Conservation (phyloP, 768 basidiomycete genomes). For the Neoboletus magnificus region DNA sequence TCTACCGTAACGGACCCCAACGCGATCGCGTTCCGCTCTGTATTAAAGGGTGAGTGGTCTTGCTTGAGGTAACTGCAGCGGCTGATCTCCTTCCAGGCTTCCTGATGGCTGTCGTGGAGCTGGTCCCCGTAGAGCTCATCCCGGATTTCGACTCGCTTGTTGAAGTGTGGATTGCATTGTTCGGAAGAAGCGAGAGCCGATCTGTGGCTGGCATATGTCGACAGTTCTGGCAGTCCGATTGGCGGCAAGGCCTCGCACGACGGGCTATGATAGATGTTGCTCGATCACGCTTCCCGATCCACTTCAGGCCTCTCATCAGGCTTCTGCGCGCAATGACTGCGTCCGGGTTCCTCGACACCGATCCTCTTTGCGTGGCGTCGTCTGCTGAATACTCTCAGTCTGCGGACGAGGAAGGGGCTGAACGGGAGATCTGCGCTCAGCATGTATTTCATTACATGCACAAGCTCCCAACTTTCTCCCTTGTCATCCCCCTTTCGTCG, state of each 20-base stretch:
- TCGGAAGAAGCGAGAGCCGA: slow-evolving; percentile 63
- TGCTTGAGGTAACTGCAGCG: neutral
- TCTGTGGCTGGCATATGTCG: slow-evolving; percentile 67
- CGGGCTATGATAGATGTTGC: slow-evolving; percentile 82
- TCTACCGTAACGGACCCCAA: slow-evolving; percentile 74
- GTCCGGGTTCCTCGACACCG: slow-evolving; percentile 72
- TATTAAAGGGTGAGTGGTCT: slow-evolving; percentile 67
- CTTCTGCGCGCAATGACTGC: slow-evolving; percentile 78
- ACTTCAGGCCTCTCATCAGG: slow-evolving; percentile 63
- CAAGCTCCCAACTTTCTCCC: slow-evolving; percentile 68
- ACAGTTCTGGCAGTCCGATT: slow-evolving; percentile 84
- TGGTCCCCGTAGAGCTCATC: slow-evolving; percentile 73
- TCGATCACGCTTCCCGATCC: slow-evolving; percentile 78
- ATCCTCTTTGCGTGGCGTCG: slow-evolving; percentile 51
- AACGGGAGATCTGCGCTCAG: slow-evolving; percentile 57
- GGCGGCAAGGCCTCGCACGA: slow-evolving; percentile 61
- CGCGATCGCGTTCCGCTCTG: slow-evolving; percentile 73
- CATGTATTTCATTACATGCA: slow-evolving; percentile 78
- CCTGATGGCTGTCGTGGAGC: slow-evolving; percentile 68
- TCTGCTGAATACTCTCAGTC: slow-evolving; percentile 44
- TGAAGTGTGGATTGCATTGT: slow-evolving; percentile 76
- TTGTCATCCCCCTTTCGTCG: slow-evolving; percentile 59
- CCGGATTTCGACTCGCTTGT: slow-evolving; percentile 69
- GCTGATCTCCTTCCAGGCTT: slow-evolving; percentile 50
- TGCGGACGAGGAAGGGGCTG: slow-evolving; percentile 39